Evolutionary conservation across 257 asterid genomes (phyloP), one percentile per base, ranked within the genome.

Genomic region (Forsythia suspensa): DNA sequence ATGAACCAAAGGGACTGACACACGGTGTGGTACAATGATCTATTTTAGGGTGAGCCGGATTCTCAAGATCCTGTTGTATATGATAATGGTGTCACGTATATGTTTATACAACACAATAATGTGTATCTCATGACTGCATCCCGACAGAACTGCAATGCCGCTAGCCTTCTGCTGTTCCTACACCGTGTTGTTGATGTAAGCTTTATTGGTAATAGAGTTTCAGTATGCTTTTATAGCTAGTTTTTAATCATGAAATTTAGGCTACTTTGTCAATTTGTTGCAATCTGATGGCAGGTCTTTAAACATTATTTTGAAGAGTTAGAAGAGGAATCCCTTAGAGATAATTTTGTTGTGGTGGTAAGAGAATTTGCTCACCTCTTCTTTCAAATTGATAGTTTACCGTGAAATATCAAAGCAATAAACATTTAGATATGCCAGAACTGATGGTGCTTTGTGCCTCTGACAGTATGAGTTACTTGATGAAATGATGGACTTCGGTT

Each of bases 251-350:
- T 39, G 4, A 21, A 63, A 10, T 63, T 63, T 70, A 20, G n/a
- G 1, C 9, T 63, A 59, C n/a, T 18, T 71, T 6, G n/a, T 16
- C 59, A 42, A 46, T 76, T 65, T 76, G 59, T 55, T 79, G n/a
- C 39, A 43, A 36, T 39, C 41, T 29, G 3, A 34, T 57, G 20
- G 24, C 83, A 85, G 91, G 91, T 87, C 43, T 85, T 87, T 65
- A 85, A 82, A 69, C 87, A 85, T 83, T 87, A 85, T 68, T 87
- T 87, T 67, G 90, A 82, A 34, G 82, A 71, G 69, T 68, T 87
- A n/a, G 88, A 87, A 82, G 91, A 87, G 80, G 90, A 87, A 79
- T 87, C 88, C 34, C 80, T 87, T 43, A 82, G 87, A 76, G 90
- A 87, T 74, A 87, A 87, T 78, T 87, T 87, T 59, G 89, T 85